Conservation (phyloP, 2,329 filamentous ascomycete genomes). For the Arthrobotrys pseudoclavata region DNA sequence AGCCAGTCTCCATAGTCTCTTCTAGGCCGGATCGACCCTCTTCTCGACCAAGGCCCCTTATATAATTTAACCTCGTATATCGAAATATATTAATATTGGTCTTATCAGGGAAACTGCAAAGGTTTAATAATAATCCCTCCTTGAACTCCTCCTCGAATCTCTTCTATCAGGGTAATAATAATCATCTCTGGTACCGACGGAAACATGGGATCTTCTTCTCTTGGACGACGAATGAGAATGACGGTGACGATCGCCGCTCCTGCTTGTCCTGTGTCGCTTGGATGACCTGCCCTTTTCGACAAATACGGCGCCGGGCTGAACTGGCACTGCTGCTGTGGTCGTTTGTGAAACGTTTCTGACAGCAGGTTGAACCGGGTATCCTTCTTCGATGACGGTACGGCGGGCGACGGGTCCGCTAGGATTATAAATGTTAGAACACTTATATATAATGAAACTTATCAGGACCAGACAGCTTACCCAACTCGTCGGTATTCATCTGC, state of each 20-base stretch:
- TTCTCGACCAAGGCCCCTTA: neutral
- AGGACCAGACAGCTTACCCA: conserved; percentile 19
- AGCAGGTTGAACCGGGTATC: conserved; percentile 46
- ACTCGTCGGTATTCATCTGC: conserved; percentile 48
- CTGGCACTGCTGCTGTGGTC: conserved; percentile 43
- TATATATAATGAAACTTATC: neutral
- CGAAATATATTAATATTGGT: neutral
- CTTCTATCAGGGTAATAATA: conserved; percentile 41
- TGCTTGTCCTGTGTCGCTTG: conserved; percentile 35
- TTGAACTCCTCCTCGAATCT: conserved; percentile 40
- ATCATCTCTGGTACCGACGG: conserved; percentile 42
- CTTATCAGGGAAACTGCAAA: neutral
- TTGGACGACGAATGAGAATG: conserved; percentile 42
- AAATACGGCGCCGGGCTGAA: conserved; percentile 32
- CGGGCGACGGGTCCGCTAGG: conserved; percentile 51
- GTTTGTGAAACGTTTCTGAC: conserved; percentile 54
- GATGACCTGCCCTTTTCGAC: conserved; percentile 45
- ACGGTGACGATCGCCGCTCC: conserved; percentile 39
- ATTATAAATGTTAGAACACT: conserved; percentile 17
- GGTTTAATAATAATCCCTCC: conserved; percentile 26
- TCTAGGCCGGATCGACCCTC: neutral
- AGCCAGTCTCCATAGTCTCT: no score
- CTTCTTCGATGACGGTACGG: conserved; percentile 56
- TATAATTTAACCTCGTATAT: neutral
- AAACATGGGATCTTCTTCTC: conserved; percentile 37